phyloP scores from a whole-genome alignment of 345 rosid genomes.

The Salix arbutifolia region DNA sequence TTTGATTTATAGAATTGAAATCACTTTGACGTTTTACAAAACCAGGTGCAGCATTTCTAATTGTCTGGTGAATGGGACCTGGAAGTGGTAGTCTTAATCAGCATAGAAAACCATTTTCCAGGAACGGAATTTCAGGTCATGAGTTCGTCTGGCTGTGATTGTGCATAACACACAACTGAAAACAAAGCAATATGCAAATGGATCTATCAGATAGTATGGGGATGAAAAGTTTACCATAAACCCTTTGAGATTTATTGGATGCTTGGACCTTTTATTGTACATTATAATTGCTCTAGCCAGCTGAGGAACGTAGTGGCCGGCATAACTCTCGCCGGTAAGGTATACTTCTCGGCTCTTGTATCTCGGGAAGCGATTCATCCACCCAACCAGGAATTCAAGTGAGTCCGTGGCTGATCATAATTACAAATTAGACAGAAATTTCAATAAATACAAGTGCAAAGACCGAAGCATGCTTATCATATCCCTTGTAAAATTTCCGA shows the following conservation, averaged over 20 bases:
- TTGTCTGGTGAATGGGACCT: background rate
- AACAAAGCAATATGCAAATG: background rate
- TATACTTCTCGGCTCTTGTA: constrained; percentile 69
- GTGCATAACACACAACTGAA: background rate
- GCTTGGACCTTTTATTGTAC: constrained; percentile 50
- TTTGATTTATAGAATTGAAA: background rate
- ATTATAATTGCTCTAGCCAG: constrained; percentile 68
- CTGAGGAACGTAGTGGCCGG: constrained; percentile 99
- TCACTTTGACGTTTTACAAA: background rate
- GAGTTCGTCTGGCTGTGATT: background rate
- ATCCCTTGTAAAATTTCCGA: background rate
- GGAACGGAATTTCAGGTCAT: background rate
- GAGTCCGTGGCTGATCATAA: constrained; percentile 72
- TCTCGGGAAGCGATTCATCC: constrained; percentile 80
- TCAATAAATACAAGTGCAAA: background rate
- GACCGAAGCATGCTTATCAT: background rate
- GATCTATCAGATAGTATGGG: background rate
- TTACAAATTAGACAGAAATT: background rate
- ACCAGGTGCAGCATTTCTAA: background rate
- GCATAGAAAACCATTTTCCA: background rate
- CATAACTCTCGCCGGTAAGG: constrained; percentile 92
- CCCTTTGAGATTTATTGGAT: constrained; percentile 74
- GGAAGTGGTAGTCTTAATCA: background rate
- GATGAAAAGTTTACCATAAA: constrained; percentile 53
- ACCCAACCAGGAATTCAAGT: constrained; percentile 58